A percentile compares a stretch with the other conserved stretches of the same genome.
These are phyloP conservation scores for Rhodomyrtus tomentosa DNA, from an alignment of 345 rosid genomes.

Conservation along the genomic window DNA sequence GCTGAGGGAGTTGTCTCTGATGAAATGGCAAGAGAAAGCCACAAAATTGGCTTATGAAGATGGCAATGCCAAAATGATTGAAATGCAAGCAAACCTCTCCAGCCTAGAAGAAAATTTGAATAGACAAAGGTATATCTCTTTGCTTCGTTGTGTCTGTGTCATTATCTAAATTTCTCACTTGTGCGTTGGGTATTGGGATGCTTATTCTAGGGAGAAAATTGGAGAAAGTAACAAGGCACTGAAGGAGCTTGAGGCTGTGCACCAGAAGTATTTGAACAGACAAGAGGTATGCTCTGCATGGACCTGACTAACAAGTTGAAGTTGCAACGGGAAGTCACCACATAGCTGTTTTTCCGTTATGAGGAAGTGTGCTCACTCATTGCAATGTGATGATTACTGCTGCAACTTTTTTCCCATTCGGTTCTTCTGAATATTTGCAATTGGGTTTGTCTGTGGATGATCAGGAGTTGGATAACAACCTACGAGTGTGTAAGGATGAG, in stretches of 20 bases:
- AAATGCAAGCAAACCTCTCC: conserved; percentile 37
- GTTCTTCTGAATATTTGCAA: not conserved
- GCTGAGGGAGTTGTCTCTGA: conserved; percentile 73
- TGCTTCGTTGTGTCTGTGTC: not conserved
- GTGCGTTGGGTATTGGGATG: not conserved
- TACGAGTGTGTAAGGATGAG: conserved; percentile 65
- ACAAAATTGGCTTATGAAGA: conserved; percentile 72
- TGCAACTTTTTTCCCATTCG: not conserved
- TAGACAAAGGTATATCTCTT: conserved; percentile 40
- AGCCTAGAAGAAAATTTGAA: conserved; percentile 62
- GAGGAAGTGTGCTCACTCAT: not conserved
- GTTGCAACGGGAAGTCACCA: not conserved
- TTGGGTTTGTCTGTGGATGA: conserved; percentile 5
- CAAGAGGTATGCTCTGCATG: conserved; percentile 59
- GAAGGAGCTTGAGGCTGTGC: conserved; percentile 72
- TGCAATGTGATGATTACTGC: not conserved
- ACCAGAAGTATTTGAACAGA: conserved; percentile 51
- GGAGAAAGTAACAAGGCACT: conserved; percentile 45
- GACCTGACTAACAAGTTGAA: not conserved
- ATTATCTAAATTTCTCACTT: not conserved
- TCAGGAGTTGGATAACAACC: conserved; percentile 72
- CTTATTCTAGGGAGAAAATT: conserved; percentile 58
- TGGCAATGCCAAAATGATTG: conserved; percentile 41
- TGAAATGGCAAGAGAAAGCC: conserved; percentile 97
- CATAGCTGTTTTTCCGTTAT: not conserved